A percentile compares a stretch with the other conserved stretches of the same genome.
Evolutionary conservation across 2,329 filamentous ascomycete genomes (phyloP).

Genomic region (Pestalotiopsis sp.): DNA sequence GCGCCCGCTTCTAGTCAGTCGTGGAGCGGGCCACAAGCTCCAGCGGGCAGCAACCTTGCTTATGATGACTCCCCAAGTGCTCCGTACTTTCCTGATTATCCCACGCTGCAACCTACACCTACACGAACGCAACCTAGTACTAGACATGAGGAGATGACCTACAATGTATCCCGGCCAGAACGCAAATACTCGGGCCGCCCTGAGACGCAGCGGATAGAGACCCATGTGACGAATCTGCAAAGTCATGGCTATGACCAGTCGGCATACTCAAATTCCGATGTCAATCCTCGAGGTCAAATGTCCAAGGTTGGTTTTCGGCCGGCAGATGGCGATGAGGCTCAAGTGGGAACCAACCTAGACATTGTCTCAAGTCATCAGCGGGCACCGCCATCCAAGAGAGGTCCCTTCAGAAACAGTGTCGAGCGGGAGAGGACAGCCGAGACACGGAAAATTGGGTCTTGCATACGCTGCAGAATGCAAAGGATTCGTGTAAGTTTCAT

Average conservation of each 20-base stretch:
- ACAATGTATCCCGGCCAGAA: constrained; percentile 28
- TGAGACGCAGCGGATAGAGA: constrained; percentile 20
- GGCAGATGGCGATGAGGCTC: constrained; percentile 20
- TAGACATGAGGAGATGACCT: constrained; percentile 41
- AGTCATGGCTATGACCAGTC: constrained; percentile 1
- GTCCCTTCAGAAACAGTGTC: constrained; percentile 54
- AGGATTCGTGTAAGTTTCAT: constrained; percentile 54
- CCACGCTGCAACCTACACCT: constrained; percentile 36
- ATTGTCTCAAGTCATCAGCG: constrained; percentile 35
- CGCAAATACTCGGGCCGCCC: constrained; percentile 25
- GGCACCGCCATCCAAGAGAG: constrained; percentile 42
- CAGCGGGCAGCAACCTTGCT: constrained; percentile 25
- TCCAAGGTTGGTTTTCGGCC: constrained; percentile 14
- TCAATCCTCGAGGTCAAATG: constrained; percentile 18
- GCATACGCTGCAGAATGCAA: constrained; percentile 62
- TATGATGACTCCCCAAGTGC: constrained; percentile 27
- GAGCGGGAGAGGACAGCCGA: constrained; percentile 55
- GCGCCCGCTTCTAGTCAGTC: constrained; percentile 22
- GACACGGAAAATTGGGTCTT: constrained; percentile 58
- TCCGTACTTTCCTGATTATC: constrained; percentile 35
- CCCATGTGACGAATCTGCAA: constrained; percentile 16
- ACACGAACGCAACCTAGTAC: constrained; percentile 30
- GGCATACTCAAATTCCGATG: not conserved
- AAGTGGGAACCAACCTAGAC: constrained; percentile 26
- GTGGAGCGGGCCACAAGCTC: constrained; percentile 25